phyloP scores from a whole-genome alignment of 2,329 filamentous ascomycete species.

The Aspergillus cejpii region DNA sequence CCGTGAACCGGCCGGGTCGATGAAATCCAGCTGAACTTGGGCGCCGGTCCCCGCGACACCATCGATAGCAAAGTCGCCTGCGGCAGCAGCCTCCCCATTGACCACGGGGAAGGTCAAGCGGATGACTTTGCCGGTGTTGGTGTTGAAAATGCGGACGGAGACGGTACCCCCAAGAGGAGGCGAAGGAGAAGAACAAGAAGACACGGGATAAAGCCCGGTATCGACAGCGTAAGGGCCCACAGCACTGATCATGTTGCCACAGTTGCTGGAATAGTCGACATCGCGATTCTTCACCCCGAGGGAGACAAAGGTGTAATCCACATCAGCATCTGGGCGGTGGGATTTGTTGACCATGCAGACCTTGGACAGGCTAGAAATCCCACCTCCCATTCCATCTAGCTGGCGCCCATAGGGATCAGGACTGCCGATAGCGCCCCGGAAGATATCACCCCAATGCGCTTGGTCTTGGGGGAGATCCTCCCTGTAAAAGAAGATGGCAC shows the following conservation, averaged over 20 bases:
- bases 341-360: conserved; percentile 59
- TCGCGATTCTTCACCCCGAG: conserved; percentile 56
- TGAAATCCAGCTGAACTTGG: conserved; percentile 54
- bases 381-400: conserved; percentile 64
- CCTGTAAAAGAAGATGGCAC: conserved; percentile 55
- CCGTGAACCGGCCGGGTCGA: conserved; percentile 57
- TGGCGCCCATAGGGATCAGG: conserved; percentile 62
- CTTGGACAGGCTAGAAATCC: conserved; percentile 63
- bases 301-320: conserved; percentile 67
- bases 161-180: too few species aligned
- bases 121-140: conserved; percentile 63
- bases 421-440: conserved; percentile 56
- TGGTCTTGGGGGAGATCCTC: conserved; percentile 47
- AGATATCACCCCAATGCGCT: conserved; percentile 48
- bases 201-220: conserved; percentile 41
- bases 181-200: too few species aligned
- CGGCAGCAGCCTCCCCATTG: conserved; percentile 43
- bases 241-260: conserved; percentile 65
- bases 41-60: conserved; percentile 56
- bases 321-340: conserved; percentile 46
- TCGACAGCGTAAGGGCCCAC: conserved; percentile 62
- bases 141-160: conserved; percentile 58
- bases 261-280: conserved; percentile 64
- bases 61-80: conserved; percentile 56
- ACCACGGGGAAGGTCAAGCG: conserved; percentile 51